Base-by-base conservation (phyloP, 139 green algal genomes). In the Haematococcus sp. region DNA sequence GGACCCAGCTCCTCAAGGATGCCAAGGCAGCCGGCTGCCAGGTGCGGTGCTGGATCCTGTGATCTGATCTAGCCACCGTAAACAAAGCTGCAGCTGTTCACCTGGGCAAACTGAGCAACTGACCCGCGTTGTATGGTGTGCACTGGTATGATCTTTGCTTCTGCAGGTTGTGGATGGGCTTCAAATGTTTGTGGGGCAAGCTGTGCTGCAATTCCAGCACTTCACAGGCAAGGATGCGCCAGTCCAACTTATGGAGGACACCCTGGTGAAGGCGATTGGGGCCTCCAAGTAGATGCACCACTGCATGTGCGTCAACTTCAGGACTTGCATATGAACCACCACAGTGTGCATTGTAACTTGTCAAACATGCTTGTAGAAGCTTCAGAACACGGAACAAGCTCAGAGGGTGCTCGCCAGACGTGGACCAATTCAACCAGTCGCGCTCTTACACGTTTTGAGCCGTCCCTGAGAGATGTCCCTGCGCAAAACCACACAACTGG, bases 131-230 rank as follows among this genome's bases (percentile, higher is more conserved):
- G 59, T 44, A n/a, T 66, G 28, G 19, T 66, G 13, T 40, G 25
- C 58, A 23, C 25, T 19, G n/a, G n/a, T n/a, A n/a, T 34, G 25
- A 35, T 19, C 20, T 20, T 5, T 65, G 11, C 4, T 4, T 11
- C 2, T 71, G 64, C 64, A 71, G 64, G 64, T 76, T 4, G 86
- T 84, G 28, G 85, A 88, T 46, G 86, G 86, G 0, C 73, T 93
- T 55, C 88, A 96, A 54, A 99, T 99, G 95, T 99, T 99, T 89
- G 94, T 99, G 22, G 90, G 95, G 4, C 95, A 99, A 81, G 95
- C 94, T 0, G 89, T 87, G 23, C 83, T 94, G 63, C 96, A 99
- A 86, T 98, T 98, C 74, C 70, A 90, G 75, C 85, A 68, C 16
- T 93, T 93, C 81, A 93, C 88, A 5, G 90, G 84, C 0, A 22